phyloP scores from a whole-genome alignment of 129 eudicot species.

The Kitagawia praeruptora region DNA sequence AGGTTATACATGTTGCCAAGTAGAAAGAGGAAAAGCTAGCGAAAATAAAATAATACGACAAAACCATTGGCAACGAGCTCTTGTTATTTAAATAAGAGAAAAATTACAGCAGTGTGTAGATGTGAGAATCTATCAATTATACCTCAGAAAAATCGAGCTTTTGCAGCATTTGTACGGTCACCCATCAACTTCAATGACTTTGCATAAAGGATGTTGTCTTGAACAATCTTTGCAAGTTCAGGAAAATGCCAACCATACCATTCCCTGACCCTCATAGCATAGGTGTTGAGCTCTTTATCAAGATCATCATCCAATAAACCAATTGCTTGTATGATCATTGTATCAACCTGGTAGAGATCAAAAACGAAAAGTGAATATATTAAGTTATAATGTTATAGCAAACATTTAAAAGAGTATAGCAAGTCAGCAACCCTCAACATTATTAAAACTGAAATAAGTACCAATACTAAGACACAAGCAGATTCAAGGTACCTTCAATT shows the following conservation, averaged over 20 bases:
- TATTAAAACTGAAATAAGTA: background rate
- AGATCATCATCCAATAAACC: constrained; percentile 97
- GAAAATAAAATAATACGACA: background rate
- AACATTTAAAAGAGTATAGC: background rate
- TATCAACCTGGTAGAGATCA: constrained; percentile 58
- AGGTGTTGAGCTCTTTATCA: constrained; percentile 94
- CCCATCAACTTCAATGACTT: constrained; percentile 87
- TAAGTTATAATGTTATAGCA: background rate
- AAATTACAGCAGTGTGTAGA: background rate
- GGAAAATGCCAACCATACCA: constrained; percentile 99
- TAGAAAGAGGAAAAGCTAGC: background rate
- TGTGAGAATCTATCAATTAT: background rate
- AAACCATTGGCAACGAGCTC: background rate
- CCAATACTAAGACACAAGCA: background rate
- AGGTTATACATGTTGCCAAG: background rate
- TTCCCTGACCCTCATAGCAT: constrained; percentile 98
- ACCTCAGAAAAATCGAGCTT: constrained; percentile 95
- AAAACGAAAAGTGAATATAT: background rate
- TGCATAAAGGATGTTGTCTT: constrained; percentile 79
- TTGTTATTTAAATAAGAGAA: background rate
- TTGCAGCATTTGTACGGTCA: constrained; percentile 76
- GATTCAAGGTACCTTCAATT: background rate
- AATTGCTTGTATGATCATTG: constrained; percentile 99
- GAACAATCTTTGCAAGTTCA: constrained; percentile 76
- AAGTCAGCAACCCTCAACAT: background rate